Base-by-base conservation (phyloP, 2,329 filamentous ascomycete species). In the Leptographium wingfieldii region DNA sequence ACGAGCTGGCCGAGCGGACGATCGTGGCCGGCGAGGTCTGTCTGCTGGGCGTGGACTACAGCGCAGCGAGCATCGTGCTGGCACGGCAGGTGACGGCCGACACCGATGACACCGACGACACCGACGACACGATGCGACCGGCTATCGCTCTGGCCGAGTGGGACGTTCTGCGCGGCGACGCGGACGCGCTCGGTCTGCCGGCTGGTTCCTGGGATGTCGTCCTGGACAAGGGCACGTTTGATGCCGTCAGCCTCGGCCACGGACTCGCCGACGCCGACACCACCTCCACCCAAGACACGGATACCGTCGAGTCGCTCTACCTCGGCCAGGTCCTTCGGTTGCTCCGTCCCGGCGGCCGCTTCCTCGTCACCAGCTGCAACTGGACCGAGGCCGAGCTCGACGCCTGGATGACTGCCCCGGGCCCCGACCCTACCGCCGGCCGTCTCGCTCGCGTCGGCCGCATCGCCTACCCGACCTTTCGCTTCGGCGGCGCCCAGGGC, bases 211-310 rank as follows among this genome's bases (percentile, higher is more conserved):
- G 92, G 75, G 91, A 97, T 72, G 83, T 96, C 0, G 86, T 96
- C 0, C 80, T 96, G n/a, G 94, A 99, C 73, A 99, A 99, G 74
- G 94, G 94, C 53, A 99, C 94, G 0, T 99, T 97, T 71, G 94
- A 99, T 76, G 94, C 94, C 12, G 87, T 99, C 40, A 91, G 85
- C 56, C 76, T 97, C n/a, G 82, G 79, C 58, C 77, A 78, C 60
- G 83, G 85, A 65, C 43, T 5, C 29, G 40, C 33, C 40, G 40
- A 22, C 40, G 22, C 22, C 1, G 22, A 22, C 22, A 22, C 22
- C 22, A 22, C 22, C 22, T 22, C 22, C 22, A 22, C 22, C 22
- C 22, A 22, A 22, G 22, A 22, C 22, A 22, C 29, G 7, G 29
- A 31, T 7, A 31, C 87, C 59, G 77, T 88, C 14, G 88, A 84